Evolutionary conservation across 2,329 filamentous ascomycete genomes (phyloP).

Genomic region (Triangularia verruculosa): DNA sequence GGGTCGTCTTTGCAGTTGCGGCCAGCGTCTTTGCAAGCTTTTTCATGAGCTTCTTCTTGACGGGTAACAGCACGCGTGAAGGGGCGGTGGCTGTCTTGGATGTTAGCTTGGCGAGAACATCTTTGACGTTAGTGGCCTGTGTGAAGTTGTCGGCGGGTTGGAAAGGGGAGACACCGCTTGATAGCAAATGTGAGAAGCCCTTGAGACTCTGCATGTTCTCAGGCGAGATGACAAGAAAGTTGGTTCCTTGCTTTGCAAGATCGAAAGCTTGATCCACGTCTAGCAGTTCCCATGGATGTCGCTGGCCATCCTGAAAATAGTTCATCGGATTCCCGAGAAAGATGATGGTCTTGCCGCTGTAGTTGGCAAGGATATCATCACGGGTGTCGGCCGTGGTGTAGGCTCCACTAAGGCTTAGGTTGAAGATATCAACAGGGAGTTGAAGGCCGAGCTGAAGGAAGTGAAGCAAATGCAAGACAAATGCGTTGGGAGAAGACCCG

Average conservation of each 20-base stretch:
- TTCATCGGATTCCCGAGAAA: slow-evolving; percentile 18
- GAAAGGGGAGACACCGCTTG: background rate
- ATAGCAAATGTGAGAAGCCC: slow-evolving; percentile 10
- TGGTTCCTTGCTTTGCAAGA: slow-evolving; percentile 9
- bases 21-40: slow-evolving; percentile 9
- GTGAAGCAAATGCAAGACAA: slow-evolving; percentile 13
- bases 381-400: slow-evolving; percentile 1
- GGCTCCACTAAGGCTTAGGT: slow-evolving; percentile 17
- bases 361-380: slow-evolving; percentile 11
- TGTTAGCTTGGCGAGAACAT: slow-evolving; percentile 9
- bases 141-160: background rate
- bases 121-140: slow-evolving; percentile 4
- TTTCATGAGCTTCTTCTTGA: slow-evolving; percentile 14
- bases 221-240: slow-evolving; percentile 15
- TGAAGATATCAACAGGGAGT: slow-evolving; percentile 17
- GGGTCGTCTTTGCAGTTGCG: slow-evolving; percentile 3
- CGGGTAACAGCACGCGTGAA: background rate
- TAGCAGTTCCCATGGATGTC: slow-evolving; percentile 16
- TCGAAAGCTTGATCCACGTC: slow-evolving; percentile 8
- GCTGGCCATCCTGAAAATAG: slow-evolving; percentile 15
- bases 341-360: slow-evolving; percentile 16
- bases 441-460: slow-evolving; percentile 13
- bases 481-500: slow-evolving; percentile 12
- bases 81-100: background rate
- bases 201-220: slow-evolving; percentile 14